Percentiles rank a stretch among this genome's conserved stretches.
Conservation (phyloP, 495 filamentous ascomycete genomes). For the Poronia punctata region DNA sequence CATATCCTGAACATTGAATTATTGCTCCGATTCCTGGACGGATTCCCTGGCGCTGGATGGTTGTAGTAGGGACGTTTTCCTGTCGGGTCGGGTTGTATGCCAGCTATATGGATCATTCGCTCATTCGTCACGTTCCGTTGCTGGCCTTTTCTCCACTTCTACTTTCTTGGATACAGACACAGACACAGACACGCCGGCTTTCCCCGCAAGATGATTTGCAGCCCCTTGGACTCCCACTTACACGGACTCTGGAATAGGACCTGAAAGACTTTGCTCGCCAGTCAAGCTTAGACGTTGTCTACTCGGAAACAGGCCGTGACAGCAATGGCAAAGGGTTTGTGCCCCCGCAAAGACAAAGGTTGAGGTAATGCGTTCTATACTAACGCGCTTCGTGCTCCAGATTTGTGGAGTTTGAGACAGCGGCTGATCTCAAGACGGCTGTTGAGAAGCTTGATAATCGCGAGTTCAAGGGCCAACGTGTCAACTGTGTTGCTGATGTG, state of each 20-base stretch:
- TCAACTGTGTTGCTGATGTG: constrained; percentile 83
- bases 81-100: constrained; percentile 13
- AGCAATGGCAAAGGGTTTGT: constrained; percentile 89
- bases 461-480: constrained; percentile 82
- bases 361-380: background rate
- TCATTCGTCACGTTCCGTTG: constrained; percentile 26
- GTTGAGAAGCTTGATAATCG: constrained; percentile 86
- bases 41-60: constrained; percentile 26
- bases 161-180: no score
- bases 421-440: constrained; percentile 78
- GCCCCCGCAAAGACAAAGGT: constrained; percentile 1
- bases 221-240: constrained; percentile 46
- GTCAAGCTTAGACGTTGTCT: constrained; percentile 95
- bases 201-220: constrained; percentile 30
- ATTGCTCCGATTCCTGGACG: constrained; percentile 22
- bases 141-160: constrained; percentile 32
- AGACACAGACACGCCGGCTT: constrained; percentile 41
- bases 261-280: constrained; percentile 99
- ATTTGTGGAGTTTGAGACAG: constrained; percentile 96
- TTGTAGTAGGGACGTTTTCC: constrained; percentile 7
- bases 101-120: constrained; percentile 28
- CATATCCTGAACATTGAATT: constrained; percentile 16
- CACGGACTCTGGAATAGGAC: constrained; percentile 68
- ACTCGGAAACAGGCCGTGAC: constrained; percentile 91
- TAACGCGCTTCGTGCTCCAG: constrained; percentile 38